Percentiles rank a stretch among this genome's conserved stretches.
phyloP scores from a whole-genome alignment of 306 rosid species.

The Argentina anserina region DNA sequence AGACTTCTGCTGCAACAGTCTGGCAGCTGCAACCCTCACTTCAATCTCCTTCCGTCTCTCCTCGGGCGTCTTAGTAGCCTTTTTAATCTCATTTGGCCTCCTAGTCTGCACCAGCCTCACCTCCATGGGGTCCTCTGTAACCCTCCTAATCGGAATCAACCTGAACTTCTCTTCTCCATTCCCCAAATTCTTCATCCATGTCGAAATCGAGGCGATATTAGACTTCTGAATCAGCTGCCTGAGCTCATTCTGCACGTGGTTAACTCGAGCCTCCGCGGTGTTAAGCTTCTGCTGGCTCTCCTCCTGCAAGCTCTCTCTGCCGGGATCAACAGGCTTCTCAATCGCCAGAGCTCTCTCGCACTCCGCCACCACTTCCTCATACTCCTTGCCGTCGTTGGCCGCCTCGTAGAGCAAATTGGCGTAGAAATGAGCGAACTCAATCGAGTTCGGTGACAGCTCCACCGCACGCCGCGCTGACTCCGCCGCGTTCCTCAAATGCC shows the following conservation, averaged over 20 bases:
- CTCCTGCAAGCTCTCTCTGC: slow-evolving; percentile 83
- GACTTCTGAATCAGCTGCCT: slow-evolving; percentile 88
- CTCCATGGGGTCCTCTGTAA: slow-evolving; percentile 94
- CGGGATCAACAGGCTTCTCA: slow-evolving; percentile 75
- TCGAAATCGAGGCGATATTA: slow-evolving; percentile 63
- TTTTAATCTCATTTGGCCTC: slow-evolving; percentile 95
- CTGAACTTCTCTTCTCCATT: slow-evolving; percentile 81
- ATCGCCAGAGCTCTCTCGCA: slow-evolving; percentile 77
- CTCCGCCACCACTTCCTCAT: slow-evolving; percentile 77
- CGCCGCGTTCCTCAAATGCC: slow-evolving; percentile 71
- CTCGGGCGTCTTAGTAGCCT: slow-evolving; percentile 81
- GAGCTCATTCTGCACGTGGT: slow-evolving; percentile 72
- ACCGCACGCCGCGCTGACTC: slow-evolving; percentile 77
- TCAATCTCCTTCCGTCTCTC: slow-evolving; percentile 94
- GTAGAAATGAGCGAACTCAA: slow-evolving; percentile 75
- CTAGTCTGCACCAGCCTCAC: slow-evolving; percentile 63
- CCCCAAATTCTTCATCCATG: slow-evolving; percentile 91
- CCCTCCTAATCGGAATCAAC: slow-evolving; percentile 75
- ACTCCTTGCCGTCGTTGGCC: slow-evolving; percentile 73
- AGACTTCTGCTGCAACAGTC: slow-evolving; percentile 89
- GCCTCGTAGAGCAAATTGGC: slow-evolving; percentile 74
- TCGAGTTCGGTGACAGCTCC: slow-evolving; percentile 70
- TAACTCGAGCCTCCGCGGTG: slow-evolving; percentile 45
- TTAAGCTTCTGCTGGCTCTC: slow-evolving; percentile 69
- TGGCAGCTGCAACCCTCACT: slow-evolving; percentile 95